Evolutionary conservation across 306 rosid genomes (phyloP).

Genomic region (Vicia villosa): DNA sequence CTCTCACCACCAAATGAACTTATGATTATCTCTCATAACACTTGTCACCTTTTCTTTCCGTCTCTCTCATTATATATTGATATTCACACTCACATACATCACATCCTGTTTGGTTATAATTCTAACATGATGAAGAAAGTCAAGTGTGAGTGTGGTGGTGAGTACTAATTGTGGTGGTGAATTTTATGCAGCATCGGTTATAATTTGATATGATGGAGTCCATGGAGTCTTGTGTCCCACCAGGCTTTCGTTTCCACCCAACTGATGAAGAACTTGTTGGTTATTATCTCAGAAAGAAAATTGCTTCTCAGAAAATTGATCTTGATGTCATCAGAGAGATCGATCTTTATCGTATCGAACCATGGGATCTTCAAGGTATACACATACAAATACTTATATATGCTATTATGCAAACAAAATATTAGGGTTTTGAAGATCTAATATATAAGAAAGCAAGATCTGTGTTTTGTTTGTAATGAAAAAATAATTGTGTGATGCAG

Average conservation of each 20-base stretch:
- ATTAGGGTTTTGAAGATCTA: constrained; percentile 41
- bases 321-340: constrained; percentile 96
- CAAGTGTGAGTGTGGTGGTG: constrained; percentile 19
- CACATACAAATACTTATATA: neutral
- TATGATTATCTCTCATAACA: constrained; percentile 74
- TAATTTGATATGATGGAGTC: constrained; percentile 33
- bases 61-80: neutral
- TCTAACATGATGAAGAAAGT: constrained; percentile 56
- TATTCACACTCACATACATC: constrained; percentile 27
- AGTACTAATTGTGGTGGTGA: constrained; percentile 59
- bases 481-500: constrained; percentile 44
- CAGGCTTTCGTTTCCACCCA: constrained; percentile 97
- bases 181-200: constrained; percentile 72
- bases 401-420: neutral
- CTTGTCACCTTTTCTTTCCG: constrained; percentile 67
- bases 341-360: constrained; percentile 95
- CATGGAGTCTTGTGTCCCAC: constrained; percentile 93
- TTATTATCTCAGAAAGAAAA: constrained; percentile 85
- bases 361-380: constrained; percentile 98
- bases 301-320: constrained; percentile 92
- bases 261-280: constrained; percentile 98
- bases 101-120: constrained; percentile 47
- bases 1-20: constrained; percentile 81
- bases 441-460: neutral
- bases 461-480: neutral